phyloP scores from a whole-genome alignment of 176 grass and related monocot genomes.

The Ensete glaucum region DNA sequence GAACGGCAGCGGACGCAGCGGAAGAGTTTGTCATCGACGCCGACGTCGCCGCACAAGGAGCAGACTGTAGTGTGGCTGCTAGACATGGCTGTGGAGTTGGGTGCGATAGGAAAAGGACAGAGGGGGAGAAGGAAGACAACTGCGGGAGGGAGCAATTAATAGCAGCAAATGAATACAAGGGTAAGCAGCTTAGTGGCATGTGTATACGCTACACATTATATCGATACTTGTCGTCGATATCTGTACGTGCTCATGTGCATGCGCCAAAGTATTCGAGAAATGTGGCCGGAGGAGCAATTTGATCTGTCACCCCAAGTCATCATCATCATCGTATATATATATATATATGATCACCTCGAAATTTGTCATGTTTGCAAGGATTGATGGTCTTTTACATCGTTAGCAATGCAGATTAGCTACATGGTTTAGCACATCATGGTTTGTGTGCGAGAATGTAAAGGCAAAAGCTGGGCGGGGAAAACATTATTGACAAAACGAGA shows the following conservation, averaged over 20 bases:
- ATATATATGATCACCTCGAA: too few relatives aligned
- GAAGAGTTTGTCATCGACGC: conserved; percentile 94
- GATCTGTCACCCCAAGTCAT: too few relatives aligned
- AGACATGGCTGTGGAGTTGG: conserved; percentile 8
- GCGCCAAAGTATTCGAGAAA: not conserved
- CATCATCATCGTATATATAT: too few relatives aligned
- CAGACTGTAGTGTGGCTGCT: conserved; percentile 36
- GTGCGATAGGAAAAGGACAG: conserved; percentile 10
- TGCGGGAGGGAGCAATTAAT: conserved; percentile 18
- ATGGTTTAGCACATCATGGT: not conserved
- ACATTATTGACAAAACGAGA: not conserved
- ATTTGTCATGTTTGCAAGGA: too few relatives aligned
- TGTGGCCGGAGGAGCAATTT: not conserved
- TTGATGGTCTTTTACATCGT: not conserved
- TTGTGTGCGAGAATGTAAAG: too few relatives aligned
- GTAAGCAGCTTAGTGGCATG: not conserved
- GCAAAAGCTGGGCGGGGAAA: not conserved
- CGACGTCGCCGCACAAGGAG: conserved; percentile 93
- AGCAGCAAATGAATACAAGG: not conserved
- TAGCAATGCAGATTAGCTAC: not conserved
- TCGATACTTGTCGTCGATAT: too few relatives aligned
- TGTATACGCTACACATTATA: not conserved
- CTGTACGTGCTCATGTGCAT: not conserved
- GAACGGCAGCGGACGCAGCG: conserved; percentile 59
- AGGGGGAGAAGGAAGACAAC: conserved; percentile 9